Base-by-base conservation (phyloP, 352 stramenopile genomes). In the Phytophthora pluvialis region DNA sequence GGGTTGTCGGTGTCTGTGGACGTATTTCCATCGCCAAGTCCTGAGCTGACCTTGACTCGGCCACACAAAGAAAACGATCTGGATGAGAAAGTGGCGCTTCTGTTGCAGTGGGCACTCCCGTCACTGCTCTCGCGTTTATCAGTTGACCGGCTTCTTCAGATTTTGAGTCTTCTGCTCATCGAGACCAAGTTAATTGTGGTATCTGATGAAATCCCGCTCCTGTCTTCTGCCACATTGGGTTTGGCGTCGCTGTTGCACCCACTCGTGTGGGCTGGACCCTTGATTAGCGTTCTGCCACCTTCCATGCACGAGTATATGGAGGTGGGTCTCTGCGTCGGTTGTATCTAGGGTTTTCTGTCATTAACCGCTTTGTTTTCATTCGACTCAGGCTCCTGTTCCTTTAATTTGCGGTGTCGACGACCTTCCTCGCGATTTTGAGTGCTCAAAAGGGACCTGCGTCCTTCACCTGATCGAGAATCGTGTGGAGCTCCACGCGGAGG, bases 101-200 rank as follows among this genome's bases (percentile, higher is more conserved):
- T 87, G 36, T 50, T 87, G 3, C 76, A 87, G 38, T 87, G 78
- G 76, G 55, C 76, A n/a, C 50, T 87, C 4, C 72, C 75, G 10
- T 70, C 64, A 3, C 42, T 87, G 13, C 52, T 87, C 1, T 49
- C 55, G 11, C 58, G 36, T 9, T 47, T 85, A 21, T 70, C 76
- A 42, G 75, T 85, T 31, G 71, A 85, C 36, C 56, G 65, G 3
- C 53, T 81, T 6, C 66, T 87, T 15, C 71, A 76, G n/a, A 72
- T 85, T 43, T 31, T 85, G 32, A 71, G 66, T 13, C 49, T 82
- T 8, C 44, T 87, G 32, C 55, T 87, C 18, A 42, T 78, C 11
- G 78, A 87, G 54, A 80, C 84, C 69, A 87, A 87, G 35, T 60
- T 87, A 12, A 74, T 87, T 38, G 42, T 87, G 13, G 71, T 85